Base-by-base conservation (phyloP, 208 protist species). In the Wallacemonas sp. region DNA sequence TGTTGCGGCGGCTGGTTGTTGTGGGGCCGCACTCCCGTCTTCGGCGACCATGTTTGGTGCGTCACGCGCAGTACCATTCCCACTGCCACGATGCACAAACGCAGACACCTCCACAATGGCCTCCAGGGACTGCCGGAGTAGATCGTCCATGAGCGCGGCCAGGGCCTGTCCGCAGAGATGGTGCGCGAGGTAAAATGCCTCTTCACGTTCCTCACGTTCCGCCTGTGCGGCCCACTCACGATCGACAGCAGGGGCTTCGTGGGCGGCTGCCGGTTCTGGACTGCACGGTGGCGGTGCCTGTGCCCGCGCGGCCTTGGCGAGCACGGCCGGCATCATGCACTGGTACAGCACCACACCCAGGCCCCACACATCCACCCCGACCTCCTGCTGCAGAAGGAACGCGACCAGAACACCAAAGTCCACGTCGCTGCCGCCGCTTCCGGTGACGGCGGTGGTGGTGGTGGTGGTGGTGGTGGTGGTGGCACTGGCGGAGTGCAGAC, bases 311-410 rank as follows among this genome's bases (percentile, higher is more conserved):
- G 54, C 26, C 16, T 31, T 36, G 23, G 22, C 39, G 36, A 69
- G 8, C 7, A 39, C 36, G 46, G 66, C 72, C 3, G 61, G 54
- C 38, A 46, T 57, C 63, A 74, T 69, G 31, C 52, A 59, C 32
- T 59, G 42, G 50, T 79, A 79, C 26, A 79, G 52, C 31, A 79
- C 59, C 49, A 79, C 20, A 1, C 74, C 74, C 2, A 79, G 33
- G 16, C 74, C 69, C 74, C 74, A 79, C 41, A 74, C 20, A 32
- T 79, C 74, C 36, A 61, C 61, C 26, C 68, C 55, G 29, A 67
- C 73, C 42, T 79, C 64, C 62, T 61, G 61, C 14, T 70, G 57
- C 36, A 79, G 42, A 0, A 79, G 57, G 28, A 65, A 66, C 16
- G 68, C 48, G 22, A 74, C 57, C 8, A 79, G 57, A 28, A 79